Conservation (phyloP, 345 rosid species). For the Eucalyptus pauciflora region DNA sequence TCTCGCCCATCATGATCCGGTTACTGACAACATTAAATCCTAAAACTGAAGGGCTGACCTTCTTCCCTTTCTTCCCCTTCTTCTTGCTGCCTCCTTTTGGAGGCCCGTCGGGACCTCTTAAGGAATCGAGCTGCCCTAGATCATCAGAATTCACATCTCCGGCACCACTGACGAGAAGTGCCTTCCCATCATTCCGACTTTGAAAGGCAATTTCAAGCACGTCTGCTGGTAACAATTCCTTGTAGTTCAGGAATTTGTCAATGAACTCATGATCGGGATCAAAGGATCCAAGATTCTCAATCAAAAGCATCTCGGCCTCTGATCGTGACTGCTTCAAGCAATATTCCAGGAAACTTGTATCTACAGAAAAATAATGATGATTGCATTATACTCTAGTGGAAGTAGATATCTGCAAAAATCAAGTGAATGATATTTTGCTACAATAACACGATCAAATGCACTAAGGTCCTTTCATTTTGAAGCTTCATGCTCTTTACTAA, state of each 20-base stretch:
- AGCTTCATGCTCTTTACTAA: not conserved
- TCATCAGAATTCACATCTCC: slow-evolving; percentile 27
- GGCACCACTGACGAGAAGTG: slow-evolving; percentile 16
- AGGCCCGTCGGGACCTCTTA: slow-evolving; percentile 22
- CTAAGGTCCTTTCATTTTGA: not conserved
- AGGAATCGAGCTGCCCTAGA: slow-evolving; percentile 2
- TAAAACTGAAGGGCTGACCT: slow-evolving; percentile 62
- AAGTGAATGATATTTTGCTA: not conserved
- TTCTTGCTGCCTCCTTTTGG: slow-evolving; percentile 71
- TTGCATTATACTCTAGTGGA: not conserved
- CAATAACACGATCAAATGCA: not conserved
- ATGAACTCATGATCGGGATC: slow-evolving; percentile 80
- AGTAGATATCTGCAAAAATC: not conserved
- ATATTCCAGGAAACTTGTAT: slow-evolving; percentile 84
- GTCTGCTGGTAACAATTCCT: slow-evolving; percentile 68
- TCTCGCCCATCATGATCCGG: slow-evolving; percentile 99
- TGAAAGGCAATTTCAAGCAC: slow-evolving; percentile 90
- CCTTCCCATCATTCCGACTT: slow-evolving; percentile 29
- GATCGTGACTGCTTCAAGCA: slow-evolving; percentile 88
- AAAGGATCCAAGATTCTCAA: slow-evolving; percentile 59
- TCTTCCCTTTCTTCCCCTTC: slow-evolving; percentile 85
- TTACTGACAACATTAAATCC: slow-evolving; percentile 97
- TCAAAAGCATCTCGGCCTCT: slow-evolving; percentile 77
- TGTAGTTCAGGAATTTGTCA: slow-evolving; percentile 87
- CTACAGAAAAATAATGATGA: slow-evolving; percentile 11